Base-by-base conservation (phyloP, 164 flowering plant species). In the Magnolia kwangsiensis region DNA sequence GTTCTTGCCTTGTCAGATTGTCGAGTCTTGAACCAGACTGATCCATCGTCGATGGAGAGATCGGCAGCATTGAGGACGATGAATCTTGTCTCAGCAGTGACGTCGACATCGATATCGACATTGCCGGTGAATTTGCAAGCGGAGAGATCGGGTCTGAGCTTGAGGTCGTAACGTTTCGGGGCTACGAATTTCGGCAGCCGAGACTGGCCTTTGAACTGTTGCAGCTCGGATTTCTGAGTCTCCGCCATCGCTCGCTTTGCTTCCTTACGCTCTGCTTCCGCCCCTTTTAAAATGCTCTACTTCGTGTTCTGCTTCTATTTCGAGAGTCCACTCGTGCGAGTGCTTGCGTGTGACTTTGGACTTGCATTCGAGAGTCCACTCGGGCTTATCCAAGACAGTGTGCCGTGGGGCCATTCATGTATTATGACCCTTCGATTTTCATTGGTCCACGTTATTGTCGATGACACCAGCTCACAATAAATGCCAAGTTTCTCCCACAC, bases 51-150 rank as follows among this genome's bases (percentile, higher is more conserved):
- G 66, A 90, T 77, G 18, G 51, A 61, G 50, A 90, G 91, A 1
- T 90, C 92, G 3, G 88, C 82, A 20, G 94, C 86, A 74, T 91
- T 91, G 67, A 91, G 85, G 74, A 90, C 93, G 76, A 91, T 71
- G 82, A 85, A 86, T 70, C 84, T 83, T 19, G 96, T 90, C 31
- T 74, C 80, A 3, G 82, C 73, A 20, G 78, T 76, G 64, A 91
- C 79, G 45, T 78, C 80, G 51, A 90, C 77, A 72, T 77, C 70
- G 63, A 90, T 83, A 1, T 75, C 78, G 29, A 89, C 90, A 68
- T 82, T 58, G 58, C 95, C 97, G 51, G 83, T 49, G 83, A 92
- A 92, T 14, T 82, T 87, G 76, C 93, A 89, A 8, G 84, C 79
- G n/a, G 68, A 51, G 20, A 92, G 89, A 75, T 90, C 91, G 49